Base-by-base conservation (phyloP, 2,329 filamentous ascomycete genomes). In the Calonectria pauciramosa region DNA sequence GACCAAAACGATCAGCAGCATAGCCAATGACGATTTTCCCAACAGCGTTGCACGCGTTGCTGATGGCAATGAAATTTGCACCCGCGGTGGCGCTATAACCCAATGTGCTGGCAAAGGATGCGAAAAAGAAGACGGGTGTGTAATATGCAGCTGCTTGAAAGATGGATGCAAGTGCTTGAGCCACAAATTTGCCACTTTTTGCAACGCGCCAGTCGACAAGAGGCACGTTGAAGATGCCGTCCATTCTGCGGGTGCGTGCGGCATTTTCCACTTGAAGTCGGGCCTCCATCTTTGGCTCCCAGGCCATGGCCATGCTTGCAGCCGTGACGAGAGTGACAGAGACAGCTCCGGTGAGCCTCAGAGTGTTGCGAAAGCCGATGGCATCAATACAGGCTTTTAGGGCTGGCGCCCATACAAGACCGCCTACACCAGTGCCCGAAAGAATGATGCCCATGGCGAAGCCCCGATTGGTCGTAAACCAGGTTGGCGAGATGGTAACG, bases 1-100 rank as follows among this genome's bases (percentile, higher is more conserved):
- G 34, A n/a, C 69, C 69, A 30, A 49, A 13, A 0, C 60, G 69
- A 41, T 71, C 69, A 4, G 59, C 60, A 20, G 47, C 49, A 4
- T 56, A 30, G 5, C 69, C 72, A n/a, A 68, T 65, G 2, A 30
- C 59, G 4, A 75, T 70, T n/a, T 73, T 70, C 0, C 70, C 71
- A 10, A 73, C 20, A 9, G 73, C 70, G 30, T 75, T 75, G 60
- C 71, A 70, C 13, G 73, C 73, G 41, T 75, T 75, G 34, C 71
- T 75, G 11, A 73, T 54, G 10, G 73, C 73, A 20, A 63, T 67
- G 16, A 75, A 67, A 44, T 73, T 75, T 4, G 74, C 68, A 14
- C 74, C 74, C 1, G 28, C 71, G 8, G 44, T 68, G 2, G 30
- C 32, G 56, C 54, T 71, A 13, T 74, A 71, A 13, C 74, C 74